A percentile compares a stretch with the other conserved stretches of the same genome.
These are phyloP conservation scores for Cercospora berteroae DNA, from an alignment of 2,329 filamentous ascomycete genomes.

Conservation along the genomic window DNA sequence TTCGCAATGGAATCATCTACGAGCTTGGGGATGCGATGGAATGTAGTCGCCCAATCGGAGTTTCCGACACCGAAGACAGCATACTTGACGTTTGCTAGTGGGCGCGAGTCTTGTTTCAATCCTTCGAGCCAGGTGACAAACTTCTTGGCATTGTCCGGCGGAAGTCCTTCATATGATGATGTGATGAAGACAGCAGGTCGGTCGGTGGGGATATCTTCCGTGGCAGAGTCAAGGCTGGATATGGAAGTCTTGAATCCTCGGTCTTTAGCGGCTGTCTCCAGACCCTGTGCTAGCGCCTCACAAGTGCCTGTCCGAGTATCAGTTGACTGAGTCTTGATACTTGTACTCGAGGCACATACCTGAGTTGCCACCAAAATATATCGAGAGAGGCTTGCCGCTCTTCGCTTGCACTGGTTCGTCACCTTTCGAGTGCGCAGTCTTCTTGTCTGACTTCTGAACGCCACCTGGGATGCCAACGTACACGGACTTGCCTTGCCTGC, in stretches of 20 bases:
- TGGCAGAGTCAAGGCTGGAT: constrained; percentile 36
- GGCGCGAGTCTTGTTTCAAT: constrained; percentile 15
- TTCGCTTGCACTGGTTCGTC: not conserved
- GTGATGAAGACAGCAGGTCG: constrained; percentile 43
- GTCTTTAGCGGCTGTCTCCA: constrained; percentile 38
- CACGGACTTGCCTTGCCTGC: constrained; percentile 3
- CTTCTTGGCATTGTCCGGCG: constrained; percentile 45
- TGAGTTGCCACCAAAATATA: constrained; percentile 14
- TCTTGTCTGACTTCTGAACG: constrained; percentile 1
- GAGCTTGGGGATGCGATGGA: constrained; percentile 43
- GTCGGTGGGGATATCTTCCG: constrained; percentile 35
- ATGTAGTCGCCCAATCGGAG: constrained; percentile 44
- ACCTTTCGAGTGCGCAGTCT: not conserved
- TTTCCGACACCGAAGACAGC: constrained; percentile 46
- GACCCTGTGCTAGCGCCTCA: constrained; percentile 42
- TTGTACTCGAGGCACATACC: not conserved
- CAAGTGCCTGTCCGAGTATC: constrained; percentile 33
- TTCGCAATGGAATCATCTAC: constrained; percentile 37
- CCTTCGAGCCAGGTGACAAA: constrained; percentile 42
- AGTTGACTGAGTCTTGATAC: not conserved
- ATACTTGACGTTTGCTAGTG: constrained; percentile 39
- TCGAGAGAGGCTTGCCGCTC: constrained; percentile 7
- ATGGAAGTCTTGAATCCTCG: constrained; percentile 41
- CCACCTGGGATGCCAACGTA: constrained; percentile 14
- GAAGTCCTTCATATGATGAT: constrained; percentile 45